Evolutionary conservation across 371 early-diverging fungal genomes (phyloP).

Genomic region (Parasitella parasitica): DNA sequence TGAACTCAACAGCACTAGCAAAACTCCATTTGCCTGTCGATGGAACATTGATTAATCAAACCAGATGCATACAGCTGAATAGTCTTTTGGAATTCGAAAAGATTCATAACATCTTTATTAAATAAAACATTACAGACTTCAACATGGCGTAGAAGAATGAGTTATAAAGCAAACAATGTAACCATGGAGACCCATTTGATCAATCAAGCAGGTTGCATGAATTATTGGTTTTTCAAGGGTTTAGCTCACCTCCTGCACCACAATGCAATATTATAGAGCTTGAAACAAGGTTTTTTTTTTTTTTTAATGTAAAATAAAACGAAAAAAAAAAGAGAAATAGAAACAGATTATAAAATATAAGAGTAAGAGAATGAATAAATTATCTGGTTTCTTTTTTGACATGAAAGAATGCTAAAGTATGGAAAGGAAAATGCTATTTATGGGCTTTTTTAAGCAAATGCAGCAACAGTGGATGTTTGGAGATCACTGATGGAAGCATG

Average conservation of each 20-base stretch:
- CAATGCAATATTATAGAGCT: too few relatives aligned
- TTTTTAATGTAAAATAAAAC: neutral
- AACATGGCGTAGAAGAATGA: too few relatives aligned
- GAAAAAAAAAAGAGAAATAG: neutral
- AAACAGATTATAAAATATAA: neutral
- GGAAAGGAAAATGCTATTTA: neutral
- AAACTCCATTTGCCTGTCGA: constrained; percentile 34
- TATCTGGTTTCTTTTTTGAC: neutral
- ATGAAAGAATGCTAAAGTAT: neutral
- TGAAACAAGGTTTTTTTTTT: neutral
- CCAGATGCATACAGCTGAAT: constrained; percentile 23
- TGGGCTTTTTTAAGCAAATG: constrained; percentile 16
- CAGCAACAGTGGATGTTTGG: constrained; percentile 20
- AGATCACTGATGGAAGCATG: constrained; percentile 6
- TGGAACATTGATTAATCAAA: neutral
- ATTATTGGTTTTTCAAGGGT: neutral
- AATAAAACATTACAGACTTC: constrained; percentile 10
- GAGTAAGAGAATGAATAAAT: neutral
- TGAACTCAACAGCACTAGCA: constrained; percentile 18
- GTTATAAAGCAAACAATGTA: too few relatives aligned
- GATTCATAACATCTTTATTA: constrained; percentile 30
- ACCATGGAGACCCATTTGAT: too few relatives aligned
- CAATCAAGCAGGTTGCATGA: too few relatives aligned
- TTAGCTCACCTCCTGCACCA: too few relatives aligned
- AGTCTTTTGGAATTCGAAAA: constrained; percentile 35